Conservation (phyloP, 1,139 yeast genomes). For the Yamadazyma sp. region DNA sequence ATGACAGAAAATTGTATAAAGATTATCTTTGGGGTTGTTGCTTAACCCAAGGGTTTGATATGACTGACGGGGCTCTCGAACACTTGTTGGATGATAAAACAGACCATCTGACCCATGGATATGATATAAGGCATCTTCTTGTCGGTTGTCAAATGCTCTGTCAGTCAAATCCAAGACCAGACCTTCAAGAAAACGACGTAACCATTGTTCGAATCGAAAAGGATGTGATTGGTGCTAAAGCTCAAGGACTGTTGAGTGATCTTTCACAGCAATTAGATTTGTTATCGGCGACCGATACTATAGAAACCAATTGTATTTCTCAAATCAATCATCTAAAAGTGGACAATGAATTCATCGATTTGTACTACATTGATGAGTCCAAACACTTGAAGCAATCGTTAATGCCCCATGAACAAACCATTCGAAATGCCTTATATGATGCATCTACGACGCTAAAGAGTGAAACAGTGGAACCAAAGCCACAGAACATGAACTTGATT, state of each 20-base stretch:
- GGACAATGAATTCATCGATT: conserved; percentile 38
- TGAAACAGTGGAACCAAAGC: background rate
- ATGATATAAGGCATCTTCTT: conserved; percentile 59
- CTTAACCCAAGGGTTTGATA: conserved; percentile 33
- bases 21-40: conserved; percentile 45
- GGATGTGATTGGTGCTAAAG: background rate
- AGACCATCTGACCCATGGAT: conserved; percentile 4
- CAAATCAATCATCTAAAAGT: conserved; percentile 34
- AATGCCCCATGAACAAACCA: conserved; percentile 36
- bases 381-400: conserved; percentile 20
- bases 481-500: conserved; percentile 17
- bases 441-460: background rate
- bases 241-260: conserved; percentile 1
- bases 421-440: conserved; percentile 3
- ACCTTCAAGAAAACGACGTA: background rate
- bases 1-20: conserved; percentile 17
- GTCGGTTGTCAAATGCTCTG: conserved; percentile 60
- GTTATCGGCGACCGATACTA: conserved; percentile 40
- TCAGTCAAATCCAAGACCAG: conserved; percentile 18
- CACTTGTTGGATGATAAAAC: conserved; percentile 27
- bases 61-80: conserved; percentile 34
- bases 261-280: conserved; percentile 26
- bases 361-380: conserved; percentile 28
- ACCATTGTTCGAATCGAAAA: background rate
- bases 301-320: conserved; percentile 34